Evolutionary conservation across 192 early-diverging fungal genomes (phyloP), one percentile per base, ranked within the genome.

Genomic region (Podila epigama): DNA sequence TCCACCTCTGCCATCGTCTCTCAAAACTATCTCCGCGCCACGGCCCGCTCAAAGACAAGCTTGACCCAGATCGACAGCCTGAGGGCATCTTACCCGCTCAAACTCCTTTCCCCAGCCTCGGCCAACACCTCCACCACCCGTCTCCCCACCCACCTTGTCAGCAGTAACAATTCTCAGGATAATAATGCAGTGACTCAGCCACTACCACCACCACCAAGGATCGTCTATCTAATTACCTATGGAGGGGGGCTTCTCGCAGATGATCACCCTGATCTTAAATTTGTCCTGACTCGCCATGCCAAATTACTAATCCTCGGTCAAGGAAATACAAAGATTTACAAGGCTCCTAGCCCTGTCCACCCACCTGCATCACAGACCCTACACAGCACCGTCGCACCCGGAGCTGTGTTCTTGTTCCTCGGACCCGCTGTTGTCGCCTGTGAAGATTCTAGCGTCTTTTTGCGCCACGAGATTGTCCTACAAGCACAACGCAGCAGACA

Each of bases 231-330:
- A 40, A 79, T 97, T 18, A 86, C 88, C 6, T 95, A 92, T 59
- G 96, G 96, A 50, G 96, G 96, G 15, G 96, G 96, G 4, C 81
- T 96, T 5, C 86, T 97, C 4, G 85, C 87, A 36, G 93, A 92
- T 12, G 96, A 97, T 70, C 71, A 65, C 53, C 84, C 94, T 40
- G 65, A 86, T 56, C 69, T 95, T 33, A 44, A 75, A 40, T 83
- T 92, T 0, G 61, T 79, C 10, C 75, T 92, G 0, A 81, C 81
- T 9, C 41, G 72, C 2, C 79, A 84, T 11, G 79, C 84, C 4
- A 83, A 81, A 11, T 73, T 97, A 16, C 51, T 91, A 16, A 67
- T 97, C 15, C 72, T 95, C 31, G 94, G 94, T 1, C 93, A 95
- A 69, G 93, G 91, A 7, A 90, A 88, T 33, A 96, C 94, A 52